Evolutionary conservation across 768 basidiomycete species (phyloP).

Genomic region (Imleria badia): DNA sequence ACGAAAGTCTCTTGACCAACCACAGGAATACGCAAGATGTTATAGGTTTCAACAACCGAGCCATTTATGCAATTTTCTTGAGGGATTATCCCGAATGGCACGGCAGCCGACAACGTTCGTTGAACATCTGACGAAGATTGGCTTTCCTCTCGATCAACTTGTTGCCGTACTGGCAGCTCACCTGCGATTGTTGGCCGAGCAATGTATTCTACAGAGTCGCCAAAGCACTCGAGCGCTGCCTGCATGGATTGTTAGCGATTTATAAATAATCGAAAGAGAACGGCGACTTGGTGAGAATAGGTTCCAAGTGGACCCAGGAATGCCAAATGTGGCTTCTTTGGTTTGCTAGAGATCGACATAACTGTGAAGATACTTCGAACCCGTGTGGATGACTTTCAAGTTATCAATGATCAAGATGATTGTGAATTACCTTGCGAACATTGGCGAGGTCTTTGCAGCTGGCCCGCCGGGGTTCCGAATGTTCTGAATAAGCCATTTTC

Average conservation of each 20-base stretch:
- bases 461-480: too few species aligned
- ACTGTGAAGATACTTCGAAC: constrained; percentile 6
- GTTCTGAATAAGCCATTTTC: too few species aligned
- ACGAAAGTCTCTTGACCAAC: constrained; percentile 49
- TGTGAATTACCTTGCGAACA: too few species aligned
- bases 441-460: too few species aligned
- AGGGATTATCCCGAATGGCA: constrained; percentile 63
- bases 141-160: not conserved
- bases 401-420: not conserved
- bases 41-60: constrained; percentile 72
- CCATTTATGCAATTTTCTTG: constrained; percentile 82
- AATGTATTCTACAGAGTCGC: constrained; percentile 43
- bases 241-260: constrained; percentile 30
- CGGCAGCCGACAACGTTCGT: constrained; percentile 42
- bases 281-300: constrained; percentile 61
- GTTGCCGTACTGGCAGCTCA: constrained; percentile 13
- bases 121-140: constrained; percentile 52
- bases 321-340: constrained; percentile 37
- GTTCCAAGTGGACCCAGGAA: constrained; percentile 71
- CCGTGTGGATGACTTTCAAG: not conserved
- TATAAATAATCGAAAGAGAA: not conserved
- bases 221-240: constrained; percentile 50
- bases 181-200: constrained; percentile 42
- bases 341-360: constrained; percentile 5
- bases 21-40: constrained; percentile 47